phyloP scores from a whole-genome alignment of 2,329 filamentous ascomycete genomes.

The Penicillium fuscoglaucum region DNA sequence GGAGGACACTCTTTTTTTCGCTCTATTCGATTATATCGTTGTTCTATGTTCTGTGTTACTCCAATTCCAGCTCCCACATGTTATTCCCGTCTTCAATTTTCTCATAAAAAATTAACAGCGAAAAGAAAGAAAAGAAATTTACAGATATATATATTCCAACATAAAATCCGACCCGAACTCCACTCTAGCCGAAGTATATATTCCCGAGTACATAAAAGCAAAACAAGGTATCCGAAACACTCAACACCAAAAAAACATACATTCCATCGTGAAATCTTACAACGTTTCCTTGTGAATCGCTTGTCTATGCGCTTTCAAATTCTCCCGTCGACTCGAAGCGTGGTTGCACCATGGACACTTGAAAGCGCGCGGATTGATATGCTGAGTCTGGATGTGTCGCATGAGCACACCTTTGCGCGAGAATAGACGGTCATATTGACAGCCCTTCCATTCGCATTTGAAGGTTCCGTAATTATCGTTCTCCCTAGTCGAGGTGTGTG shows the following conservation, averaged over 20 bases:
- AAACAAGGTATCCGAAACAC: background rate
- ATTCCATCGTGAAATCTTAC: background rate
- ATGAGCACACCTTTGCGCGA: conserved; percentile 7
- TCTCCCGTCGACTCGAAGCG: conserved; percentile 7
- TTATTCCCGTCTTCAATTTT: background rate
- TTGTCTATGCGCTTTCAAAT: conserved; percentile 6
- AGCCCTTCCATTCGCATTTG: conserved; percentile 7
- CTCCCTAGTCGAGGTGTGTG: background rate
- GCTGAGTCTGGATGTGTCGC: conserved; percentile 10
- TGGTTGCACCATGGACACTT: conserved; percentile 5
- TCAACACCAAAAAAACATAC: background rate
- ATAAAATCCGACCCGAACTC: background rate
- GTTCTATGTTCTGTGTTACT: background rate
- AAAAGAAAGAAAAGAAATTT: background rate
- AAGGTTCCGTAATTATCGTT: background rate
- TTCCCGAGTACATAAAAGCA: background rate
- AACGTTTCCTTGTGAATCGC: background rate
- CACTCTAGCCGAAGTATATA: conserved; percentile 8
- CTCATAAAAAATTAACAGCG: background rate
- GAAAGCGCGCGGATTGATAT: conserved; percentile 3
- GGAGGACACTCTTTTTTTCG: background rate
- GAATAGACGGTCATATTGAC: conserved; percentile 5
- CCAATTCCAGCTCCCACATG: too few species aligned
- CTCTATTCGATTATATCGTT: too few species aligned
- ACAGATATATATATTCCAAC: background rate